Evolutionary conservation across 1,139 yeast species (phyloP).

Genomic region (Taiozyma sp.): DNA sequence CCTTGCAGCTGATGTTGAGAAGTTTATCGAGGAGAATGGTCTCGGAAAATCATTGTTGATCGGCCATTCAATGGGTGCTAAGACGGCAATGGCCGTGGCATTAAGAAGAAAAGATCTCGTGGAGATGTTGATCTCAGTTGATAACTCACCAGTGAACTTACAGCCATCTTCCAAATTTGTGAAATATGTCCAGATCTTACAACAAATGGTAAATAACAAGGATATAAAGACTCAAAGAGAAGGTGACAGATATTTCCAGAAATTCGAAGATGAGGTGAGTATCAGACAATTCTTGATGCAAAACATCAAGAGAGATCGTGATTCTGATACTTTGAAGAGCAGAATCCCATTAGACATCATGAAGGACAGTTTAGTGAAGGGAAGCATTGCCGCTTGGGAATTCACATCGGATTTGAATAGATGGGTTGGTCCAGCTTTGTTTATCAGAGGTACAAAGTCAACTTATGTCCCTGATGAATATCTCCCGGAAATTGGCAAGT

Average conservation of each 20-base stretch:
- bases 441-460: constrained; percentile 76
- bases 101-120: constrained; percentile 63
- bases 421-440: constrained; percentile 69
- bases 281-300: constrained; percentile 80
- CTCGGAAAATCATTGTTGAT: constrained; percentile 53
- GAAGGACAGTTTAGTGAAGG: constrained; percentile 56
- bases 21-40: constrained; percentile 47
- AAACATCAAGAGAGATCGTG: constrained; percentile 46
- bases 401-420: constrained; percentile 48
- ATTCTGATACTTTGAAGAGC: constrained; percentile 33
- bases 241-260: constrained; percentile 58
- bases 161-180: constrained; percentile 56
- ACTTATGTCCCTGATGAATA: constrained; percentile 83
- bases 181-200: constrained; percentile 59
- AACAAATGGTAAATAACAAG: constrained; percentile 41
- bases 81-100: constrained; percentile 84
- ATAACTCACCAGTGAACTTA: constrained; percentile 79
- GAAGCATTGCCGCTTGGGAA: constrained; percentile 75
- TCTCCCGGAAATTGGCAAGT: constrained; percentile 65
- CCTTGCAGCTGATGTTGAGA: constrained; percentile 79
- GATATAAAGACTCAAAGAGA: constrained; percentile 51
- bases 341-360: constrained; percentile 69
- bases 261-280: constrained; percentile 52
- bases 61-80: constrained; percentile 98
- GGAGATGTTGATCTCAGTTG: constrained; percentile 68